Conservation (phyloP, 257 asterid genomes). For the Plantago major region DNA sequence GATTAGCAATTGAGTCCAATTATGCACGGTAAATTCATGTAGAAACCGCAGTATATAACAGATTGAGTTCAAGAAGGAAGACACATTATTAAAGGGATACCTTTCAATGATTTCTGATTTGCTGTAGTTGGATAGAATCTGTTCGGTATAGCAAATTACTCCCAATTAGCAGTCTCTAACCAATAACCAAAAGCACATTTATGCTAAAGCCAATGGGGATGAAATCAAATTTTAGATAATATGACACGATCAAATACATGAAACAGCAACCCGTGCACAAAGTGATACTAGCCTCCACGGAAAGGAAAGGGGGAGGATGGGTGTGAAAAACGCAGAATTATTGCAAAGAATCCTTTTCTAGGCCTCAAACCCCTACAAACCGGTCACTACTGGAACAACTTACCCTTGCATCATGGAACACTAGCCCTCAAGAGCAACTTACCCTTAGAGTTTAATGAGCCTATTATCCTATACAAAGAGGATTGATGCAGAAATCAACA, state of each 20-base stretch:
- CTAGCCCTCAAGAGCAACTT: no score
- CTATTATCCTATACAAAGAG: background rate
- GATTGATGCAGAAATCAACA: background rate
- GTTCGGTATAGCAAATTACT: slow-evolving; percentile 27
- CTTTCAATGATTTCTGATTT: slow-evolving; percentile 76
- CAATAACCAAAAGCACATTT: background rate
- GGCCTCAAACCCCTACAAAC: background rate
- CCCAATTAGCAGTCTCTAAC: slow-evolving; percentile 24
- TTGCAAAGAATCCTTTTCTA: background rate
- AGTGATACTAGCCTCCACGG: background rate
- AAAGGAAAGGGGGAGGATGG: background rate
- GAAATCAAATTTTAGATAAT: background rate
- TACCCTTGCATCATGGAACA: background rate
- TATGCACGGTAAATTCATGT: no score
- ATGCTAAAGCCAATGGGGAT: slow-evolving; percentile 1
- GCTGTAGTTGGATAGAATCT: slow-evolving; percentile 70
- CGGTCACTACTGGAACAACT: background rate
- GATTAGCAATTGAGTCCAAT: no score
- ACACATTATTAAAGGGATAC: slow-evolving; percentile 29
- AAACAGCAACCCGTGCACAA: background rate
- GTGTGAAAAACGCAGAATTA: no score
- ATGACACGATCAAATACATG: background rate
- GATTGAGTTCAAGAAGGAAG: slow-evolving; percentile 12
- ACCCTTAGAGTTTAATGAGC: no score
- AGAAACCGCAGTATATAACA: background rate